Base-by-base conservation (phyloP, 257 asterid genomes). In the Solanum clarkiae region DNA sequence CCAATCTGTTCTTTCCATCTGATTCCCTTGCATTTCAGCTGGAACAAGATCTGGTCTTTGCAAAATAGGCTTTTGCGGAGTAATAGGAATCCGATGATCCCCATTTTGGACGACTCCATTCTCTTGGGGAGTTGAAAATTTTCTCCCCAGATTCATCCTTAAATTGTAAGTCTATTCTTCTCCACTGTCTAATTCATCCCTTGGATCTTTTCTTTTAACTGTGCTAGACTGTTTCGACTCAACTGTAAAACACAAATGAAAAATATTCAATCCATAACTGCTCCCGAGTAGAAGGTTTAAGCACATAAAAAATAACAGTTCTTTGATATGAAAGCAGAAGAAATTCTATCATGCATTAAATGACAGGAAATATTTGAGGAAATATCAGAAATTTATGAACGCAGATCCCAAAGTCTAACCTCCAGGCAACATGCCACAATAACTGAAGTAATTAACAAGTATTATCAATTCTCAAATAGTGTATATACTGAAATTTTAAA, bases 141-240 rank as follows among this genome's bases (percentile, higher is more conserved):
- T 91, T 82, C 89, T 92, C 89, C 94, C 95, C 88, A 84, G 87
- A 88, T 89, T 89, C 97, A 95, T 95, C 86, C 54, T 86, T 49
- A 7, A 60, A 81, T 59, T 63, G 49, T 59, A 60, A 63, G 84
- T 79, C 49, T 79, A 16, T 77, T 79, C 83, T 54, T 53, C 66
- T 79, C 10, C 6, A 9, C 51, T 9, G 49, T 53, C 29, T 79
- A 79, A 45, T 54, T 54, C 83, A 79, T 77, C 82, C 82, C 63
- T 22, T 8, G 63, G 4, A 14, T 7, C 56, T 53, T 54, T 11
- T 2, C 72, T 14, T 85, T 71, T 42, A 69, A 87, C 63, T 69
- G 75, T 45, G 18, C 15, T 45, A 83, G 66, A 80, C 54, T 26
- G 53, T 17, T 65, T 29, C 22, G 47, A 77, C 71, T 47, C 70